Evolutionary conservation across 345 rosid species (phyloP).

Genomic region (Sonneratia caseolaris): DNA sequence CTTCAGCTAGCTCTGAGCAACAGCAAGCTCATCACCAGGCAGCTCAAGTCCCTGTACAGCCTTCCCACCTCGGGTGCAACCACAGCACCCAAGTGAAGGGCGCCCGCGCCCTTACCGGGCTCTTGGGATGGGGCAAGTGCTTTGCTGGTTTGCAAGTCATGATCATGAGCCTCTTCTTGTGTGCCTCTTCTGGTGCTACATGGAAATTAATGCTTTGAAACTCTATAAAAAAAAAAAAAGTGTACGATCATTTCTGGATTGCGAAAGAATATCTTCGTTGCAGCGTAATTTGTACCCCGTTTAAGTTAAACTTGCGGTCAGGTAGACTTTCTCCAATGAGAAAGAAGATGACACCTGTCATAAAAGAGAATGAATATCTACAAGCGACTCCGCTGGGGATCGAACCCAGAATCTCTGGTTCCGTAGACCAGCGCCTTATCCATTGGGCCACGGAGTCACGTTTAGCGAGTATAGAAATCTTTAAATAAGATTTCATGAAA

Average conservation of each 20-base stretch:
- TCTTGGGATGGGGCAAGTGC: neutral
- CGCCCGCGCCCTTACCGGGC: neutral
- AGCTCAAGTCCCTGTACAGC: constrained; percentile 72
- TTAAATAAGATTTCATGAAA: too few relatives aligned
- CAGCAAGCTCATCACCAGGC: constrained; percentile 78
- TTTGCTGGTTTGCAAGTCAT: neutral
- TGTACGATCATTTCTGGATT: neutral
- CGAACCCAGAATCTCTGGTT: constrained; percentile 78
- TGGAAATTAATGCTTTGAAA: neutral
- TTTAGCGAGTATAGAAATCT: too few relatives aligned
- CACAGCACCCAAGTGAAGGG: constrained; percentile 8
- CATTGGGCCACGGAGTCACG: constrained; percentile 71
- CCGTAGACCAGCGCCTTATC: constrained; percentile 96
- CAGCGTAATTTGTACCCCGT: too few relatives aligned
- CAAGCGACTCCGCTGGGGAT: constrained; percentile 3
- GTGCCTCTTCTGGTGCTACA: neutral
- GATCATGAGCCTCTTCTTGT: neutral
- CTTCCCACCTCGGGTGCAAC: constrained; percentile 28
- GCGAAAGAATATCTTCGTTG: neutral
- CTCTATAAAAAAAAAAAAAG: neutral
- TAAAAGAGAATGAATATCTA: too few relatives aligned
- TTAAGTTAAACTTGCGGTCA: too few relatives aligned
- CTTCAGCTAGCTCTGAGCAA: constrained; percentile 58
- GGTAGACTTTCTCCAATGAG: too few relatives aligned
- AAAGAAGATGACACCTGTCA: neutral